phyloP scores from a whole-genome alignment of 208 protist species.

The Trypanosoma vivax region DNA sequence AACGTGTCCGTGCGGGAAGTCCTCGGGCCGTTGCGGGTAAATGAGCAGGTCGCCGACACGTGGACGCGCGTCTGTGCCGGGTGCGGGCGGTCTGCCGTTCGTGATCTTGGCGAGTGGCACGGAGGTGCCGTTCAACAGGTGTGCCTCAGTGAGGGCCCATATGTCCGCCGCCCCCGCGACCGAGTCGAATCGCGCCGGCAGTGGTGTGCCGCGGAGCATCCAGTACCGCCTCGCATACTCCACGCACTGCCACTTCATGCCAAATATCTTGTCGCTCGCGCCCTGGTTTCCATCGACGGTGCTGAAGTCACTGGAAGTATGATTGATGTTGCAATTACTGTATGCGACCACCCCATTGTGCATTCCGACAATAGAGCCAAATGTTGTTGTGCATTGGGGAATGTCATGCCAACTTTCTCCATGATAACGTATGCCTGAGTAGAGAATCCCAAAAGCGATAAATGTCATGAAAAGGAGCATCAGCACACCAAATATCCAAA shows the following conservation, averaged over 20 bases:
- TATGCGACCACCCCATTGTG: constrained; percentile 45
- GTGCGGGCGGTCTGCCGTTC: constrained; percentile 15
- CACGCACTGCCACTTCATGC: constrained; percentile 84
- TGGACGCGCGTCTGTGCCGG: constrained; percentile 25
- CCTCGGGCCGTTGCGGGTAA: constrained; percentile 36
- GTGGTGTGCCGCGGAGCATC: constrained; percentile 54
- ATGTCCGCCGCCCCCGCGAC: constrained; percentile 73
- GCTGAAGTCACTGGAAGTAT: constrained; percentile 25
- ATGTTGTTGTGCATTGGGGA: constrained; percentile 5
- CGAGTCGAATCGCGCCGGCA: constrained; percentile 40
- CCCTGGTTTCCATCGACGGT: constrained; percentile 11
- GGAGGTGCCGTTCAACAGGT: constrained; percentile 27
- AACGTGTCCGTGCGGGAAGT: constrained; percentile 69
- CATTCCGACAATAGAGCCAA: constrained; percentile 42
- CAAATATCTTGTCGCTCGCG: constrained; percentile 8
- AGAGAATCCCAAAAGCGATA: constrained; percentile 46
- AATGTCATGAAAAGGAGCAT: constrained; percentile 30
- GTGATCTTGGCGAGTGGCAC: constrained; percentile 40
- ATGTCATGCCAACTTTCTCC: constrained; percentile 12
- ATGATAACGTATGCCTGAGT: constrained; percentile 39
- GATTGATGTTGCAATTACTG: constrained; percentile 58
- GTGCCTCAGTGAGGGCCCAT: constrained; percentile 32
- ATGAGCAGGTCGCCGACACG: constrained; percentile 55
- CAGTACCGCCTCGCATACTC: constrained; percentile 85
- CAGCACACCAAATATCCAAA: constrained; percentile 15